Evolutionary conservation across 1,284 basidiomycete genomes (phyloP), one percentile per base, ranked within the genome.

Genomic region (Irpex sp.): DNA sequence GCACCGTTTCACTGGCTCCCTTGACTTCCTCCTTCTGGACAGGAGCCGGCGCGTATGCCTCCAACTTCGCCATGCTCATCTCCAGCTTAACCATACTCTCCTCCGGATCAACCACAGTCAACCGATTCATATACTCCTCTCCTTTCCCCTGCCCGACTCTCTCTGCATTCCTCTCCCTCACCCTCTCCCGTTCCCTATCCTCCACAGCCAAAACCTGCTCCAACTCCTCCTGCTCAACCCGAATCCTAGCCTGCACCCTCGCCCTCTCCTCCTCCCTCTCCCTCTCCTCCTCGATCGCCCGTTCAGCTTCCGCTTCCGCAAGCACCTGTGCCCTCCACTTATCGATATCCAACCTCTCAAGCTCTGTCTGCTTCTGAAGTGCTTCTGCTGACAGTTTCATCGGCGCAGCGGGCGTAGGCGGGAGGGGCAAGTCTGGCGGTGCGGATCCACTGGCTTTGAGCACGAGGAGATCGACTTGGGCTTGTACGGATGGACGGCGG

Each of bases 11-110:
- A 11, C 39, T 46, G 13, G 11, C 13, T n/a, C 5, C 39, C 3
- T 11, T n/a, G n/a, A 46, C 39, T 13, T 46, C 39, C 11, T 46
- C 39, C 5, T 46, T 26, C 56, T 39, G 11, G 8, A 13, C 26
- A 37, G 56, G 26, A 8, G 11, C 53, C 26, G 59, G 61, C 46
- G 57, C 60, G 31, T 64, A 64, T 19, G 64, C 61, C 57, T 65
- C 65, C 36, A 69, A 60, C 62, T 67, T 67, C 31, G 66, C 64
- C 51, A 69, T 63, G 35, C 61, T 68, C 64, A 51, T 35, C 59
- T 67, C 64, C 50, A 69, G 63, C 46, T 58, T 56, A 8, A 64
- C 62, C 65, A 69, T 69, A 58, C 68, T 69, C 56, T 57, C 60
- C 33, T 66, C 64, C 33, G 67, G 67, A 37, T 69, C 67, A 26